Percentiles rank a stretch among this genome's conserved stretches.
Evolutionary conservation across 2,329 filamentous ascomycete genomes (phyloP).

Genomic region (Falciphora oryzae): DNA sequence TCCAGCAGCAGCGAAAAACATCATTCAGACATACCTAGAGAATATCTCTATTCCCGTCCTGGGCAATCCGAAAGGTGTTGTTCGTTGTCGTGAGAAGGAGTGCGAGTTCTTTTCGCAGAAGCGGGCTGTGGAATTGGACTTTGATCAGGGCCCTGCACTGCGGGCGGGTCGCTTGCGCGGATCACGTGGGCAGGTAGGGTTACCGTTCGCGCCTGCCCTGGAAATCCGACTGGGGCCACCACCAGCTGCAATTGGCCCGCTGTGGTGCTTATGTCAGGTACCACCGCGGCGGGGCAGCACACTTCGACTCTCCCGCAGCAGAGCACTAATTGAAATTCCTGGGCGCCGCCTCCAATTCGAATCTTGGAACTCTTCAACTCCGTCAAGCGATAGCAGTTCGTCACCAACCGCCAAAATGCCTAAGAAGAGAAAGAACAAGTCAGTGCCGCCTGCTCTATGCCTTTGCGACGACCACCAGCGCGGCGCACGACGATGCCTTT

Average conservation of each 20-base stretch:
- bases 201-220: slow-evolving; percentile 4
- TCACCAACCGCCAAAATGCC: slow-evolving; percentile 20
- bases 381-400: slow-evolving; percentile 10
- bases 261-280: background rate
- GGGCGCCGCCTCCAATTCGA: background rate
- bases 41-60: slow-evolving; percentile 21
- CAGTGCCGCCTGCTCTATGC: slow-evolving; percentile 24
- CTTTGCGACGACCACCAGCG: background rate
- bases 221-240: background rate
- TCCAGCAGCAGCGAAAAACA: slow-evolving; percentile 11
- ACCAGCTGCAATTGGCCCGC: slow-evolving; percentile 1
- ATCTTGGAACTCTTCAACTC: slow-evolving; percentile 4
- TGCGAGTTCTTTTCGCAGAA: slow-evolving; percentile 4
- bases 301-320: background rate
- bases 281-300: slow-evolving; percentile 2
- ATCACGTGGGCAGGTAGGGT: slow-evolving; percentile 17
- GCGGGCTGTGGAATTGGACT: slow-evolving; percentile 4
- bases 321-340: background rate
- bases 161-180: background rate
- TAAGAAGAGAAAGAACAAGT: slow-evolving; percentile 44
- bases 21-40: slow-evolving; percentile 21
- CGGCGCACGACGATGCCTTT: background rate
- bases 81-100: slow-evolving; percentile 12
- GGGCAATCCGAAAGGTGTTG: slow-evolving; percentile 20
- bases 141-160: background rate